Conservation (phyloP, 2,329 filamentous ascomycete species). For the Fusarium gaditjirri region DNA sequence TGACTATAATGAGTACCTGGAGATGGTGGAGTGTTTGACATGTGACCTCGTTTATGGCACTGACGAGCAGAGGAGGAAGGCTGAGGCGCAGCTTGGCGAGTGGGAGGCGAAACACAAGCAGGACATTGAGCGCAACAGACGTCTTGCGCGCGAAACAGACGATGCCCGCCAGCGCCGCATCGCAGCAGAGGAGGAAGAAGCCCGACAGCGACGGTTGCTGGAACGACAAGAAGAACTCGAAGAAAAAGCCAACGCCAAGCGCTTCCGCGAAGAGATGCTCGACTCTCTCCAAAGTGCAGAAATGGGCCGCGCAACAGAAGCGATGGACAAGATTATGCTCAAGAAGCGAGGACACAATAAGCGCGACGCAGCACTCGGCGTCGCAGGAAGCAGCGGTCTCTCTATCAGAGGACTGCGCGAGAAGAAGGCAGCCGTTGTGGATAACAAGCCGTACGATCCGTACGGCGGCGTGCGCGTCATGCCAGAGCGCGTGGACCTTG, state of each 20-base stretch:
- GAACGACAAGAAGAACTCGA: conserved; percentile 76
- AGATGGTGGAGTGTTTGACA: conserved; percentile 89
- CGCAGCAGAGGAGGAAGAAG: conserved; percentile 73
- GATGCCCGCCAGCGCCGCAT: conserved; percentile 64
- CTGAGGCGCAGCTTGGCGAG: conserved; percentile 58
- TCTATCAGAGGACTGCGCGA: conserved; percentile 86
- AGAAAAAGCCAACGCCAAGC: conserved; percentile 71
- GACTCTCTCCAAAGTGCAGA: conserved; percentile 73
- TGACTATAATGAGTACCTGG: conserved; percentile 93
- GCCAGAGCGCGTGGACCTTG: conserved; percentile 74
- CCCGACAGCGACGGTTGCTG: conserved; percentile 66
- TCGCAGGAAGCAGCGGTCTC: conserved; percentile 52
- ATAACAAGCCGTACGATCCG: conserved; percentile 85
- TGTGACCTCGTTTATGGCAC: conserved; percentile 84
- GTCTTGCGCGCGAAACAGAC: conserved; percentile 65
- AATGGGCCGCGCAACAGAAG: conserved; percentile 67
- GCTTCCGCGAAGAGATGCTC: conserved; percentile 75
- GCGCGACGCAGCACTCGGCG: conserved; percentile 50
- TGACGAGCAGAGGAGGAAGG: conserved; percentile 67
- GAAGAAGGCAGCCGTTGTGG: conserved; percentile 56
- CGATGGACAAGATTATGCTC: conserved; percentile 70
- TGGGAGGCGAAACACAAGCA: conserved; percentile 80
- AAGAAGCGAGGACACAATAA: conserved; percentile 75
- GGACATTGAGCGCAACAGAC: conserved; percentile 71
- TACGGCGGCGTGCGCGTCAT: conserved; percentile 80